Conservation (phyloP, 148 eudicot genomes). For the Linanthus parryae region DNA sequence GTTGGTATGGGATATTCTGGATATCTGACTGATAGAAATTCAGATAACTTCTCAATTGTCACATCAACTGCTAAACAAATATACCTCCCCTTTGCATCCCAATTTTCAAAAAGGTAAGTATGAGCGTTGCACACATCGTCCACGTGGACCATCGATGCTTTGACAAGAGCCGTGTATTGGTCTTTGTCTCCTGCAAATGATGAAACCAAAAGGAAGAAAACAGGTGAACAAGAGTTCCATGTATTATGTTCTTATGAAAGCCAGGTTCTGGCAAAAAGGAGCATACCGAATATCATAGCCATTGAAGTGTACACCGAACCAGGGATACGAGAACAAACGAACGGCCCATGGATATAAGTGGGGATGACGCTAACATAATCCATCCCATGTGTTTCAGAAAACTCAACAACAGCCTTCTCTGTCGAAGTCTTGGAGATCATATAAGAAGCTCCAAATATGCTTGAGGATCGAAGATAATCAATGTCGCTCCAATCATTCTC, state of each 20-base stretch:
- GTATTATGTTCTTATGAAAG: too few relatives aligned
- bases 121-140: too few relatives aligned
- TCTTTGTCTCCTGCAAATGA: not conserved
- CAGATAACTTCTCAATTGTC: too few relatives aligned
- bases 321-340: constrained; percentile 23
- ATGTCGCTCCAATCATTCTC: constrained; percentile 28
- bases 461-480: constrained; percentile 14
- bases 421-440: constrained; percentile 28
- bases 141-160: not conserved
- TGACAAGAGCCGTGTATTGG: too few relatives aligned
- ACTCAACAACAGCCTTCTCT: constrained; percentile 33
- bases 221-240: too few relatives aligned
- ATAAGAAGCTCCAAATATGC: constrained; percentile 16
- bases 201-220: too few relatives aligned
- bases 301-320: constrained; percentile 19
- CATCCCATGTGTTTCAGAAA: constrained; percentile 26
- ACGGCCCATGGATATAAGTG: constrained; percentile 26
- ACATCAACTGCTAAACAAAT: too few relatives aligned
- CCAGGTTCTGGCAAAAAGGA: not conserved
- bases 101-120: too few relatives aligned
- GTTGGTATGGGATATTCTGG: too few relatives aligned
- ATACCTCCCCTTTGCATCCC: too few relatives aligned
- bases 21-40: too few relatives aligned
- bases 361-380: constrained; percentile 30
- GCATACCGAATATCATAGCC: constrained; percentile 29